Percentiles rank a stretch among this genome's conserved stretches.
Evolutionary conservation across 108 stramenopile species (phyloP).

Genomic region (Cyclotella atomus): DNA sequence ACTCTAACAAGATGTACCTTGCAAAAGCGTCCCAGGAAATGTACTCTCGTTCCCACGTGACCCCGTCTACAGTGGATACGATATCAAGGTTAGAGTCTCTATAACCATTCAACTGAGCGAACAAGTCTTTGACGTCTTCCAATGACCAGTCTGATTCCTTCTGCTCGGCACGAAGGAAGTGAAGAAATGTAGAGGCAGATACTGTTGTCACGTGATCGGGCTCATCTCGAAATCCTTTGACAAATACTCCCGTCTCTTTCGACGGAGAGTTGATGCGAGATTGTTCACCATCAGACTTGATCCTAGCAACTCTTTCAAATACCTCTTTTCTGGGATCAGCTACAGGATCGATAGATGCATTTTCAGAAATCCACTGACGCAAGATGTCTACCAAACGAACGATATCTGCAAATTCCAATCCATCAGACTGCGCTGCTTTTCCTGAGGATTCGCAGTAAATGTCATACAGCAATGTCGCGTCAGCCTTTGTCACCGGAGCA

Average conservation of each 20-base stretch:
- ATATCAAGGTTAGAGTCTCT: conserved; percentile 24
- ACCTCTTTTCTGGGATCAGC: conserved; percentile 34
- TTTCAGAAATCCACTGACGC: conserved; percentile 9
- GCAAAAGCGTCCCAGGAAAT: conserved; percentile 60
- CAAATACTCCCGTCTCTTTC: conserved; percentile 46
- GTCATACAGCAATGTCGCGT: conserved; percentile 31
- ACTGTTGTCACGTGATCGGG: conserved; percentile 30
- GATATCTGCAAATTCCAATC: conserved; percentile 28
- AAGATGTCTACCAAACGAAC: conserved; percentile 29
- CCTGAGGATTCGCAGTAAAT: conserved; percentile 23
- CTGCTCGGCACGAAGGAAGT: conserved; percentile 68
- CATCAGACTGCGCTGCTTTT: conserved; percentile 17
- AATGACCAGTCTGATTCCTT: conserved; percentile 56
- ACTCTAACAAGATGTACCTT: conserved; percentile 60
- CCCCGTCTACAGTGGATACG: conserved; percentile 24
- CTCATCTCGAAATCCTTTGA: neutral
- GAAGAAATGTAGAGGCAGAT: conserved; percentile 65
- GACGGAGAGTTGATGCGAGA: conserved; percentile 53
- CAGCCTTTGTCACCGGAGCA: conserved; percentile 50
- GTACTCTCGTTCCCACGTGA: conserved; percentile 51
- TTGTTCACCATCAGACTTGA: conserved; percentile 23
- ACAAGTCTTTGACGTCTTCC: conserved; percentile 62
- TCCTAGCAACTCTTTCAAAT: conserved; percentile 23
- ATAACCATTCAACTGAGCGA: conserved; percentile 59
- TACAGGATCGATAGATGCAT: neutral